These are phyloP conservation scores for Russula brevipes DNA, from an alignment of 768 basidiomycete species.

Conservation along the genomic window DNA sequence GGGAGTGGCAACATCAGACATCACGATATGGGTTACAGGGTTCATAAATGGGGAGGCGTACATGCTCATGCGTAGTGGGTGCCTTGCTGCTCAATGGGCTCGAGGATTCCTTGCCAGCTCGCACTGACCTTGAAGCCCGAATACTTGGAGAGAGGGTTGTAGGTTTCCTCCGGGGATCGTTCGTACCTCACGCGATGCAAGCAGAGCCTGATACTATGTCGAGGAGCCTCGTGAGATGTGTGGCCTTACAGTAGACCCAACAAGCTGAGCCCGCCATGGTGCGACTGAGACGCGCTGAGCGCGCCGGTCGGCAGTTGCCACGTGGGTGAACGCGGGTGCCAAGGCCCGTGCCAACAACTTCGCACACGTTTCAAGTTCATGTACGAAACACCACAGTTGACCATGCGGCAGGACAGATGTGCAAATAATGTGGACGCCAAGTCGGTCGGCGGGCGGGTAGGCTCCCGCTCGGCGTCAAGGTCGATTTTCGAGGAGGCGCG, in stretches of 20 bases:
- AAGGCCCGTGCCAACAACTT: too few relatives aligned
- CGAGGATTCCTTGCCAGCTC: conserved; percentile 92
- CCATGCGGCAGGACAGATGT: conserved; percentile 67
- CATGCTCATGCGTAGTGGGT: conserved; percentile 80
- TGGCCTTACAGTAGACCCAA: too few relatives aligned
- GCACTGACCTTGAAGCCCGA: conserved; percentile 82
- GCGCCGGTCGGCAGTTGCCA: too few relatives aligned
- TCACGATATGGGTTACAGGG: too few relatives aligned
- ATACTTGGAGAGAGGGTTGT: conserved; percentile 85
- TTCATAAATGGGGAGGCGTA: conserved; percentile 39
- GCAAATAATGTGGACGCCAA: conserved; percentile 66
- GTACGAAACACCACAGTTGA: conserved; percentile 63
- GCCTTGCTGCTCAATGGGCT: conserved; percentile 92
- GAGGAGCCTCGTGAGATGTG: conserved; percentile 43
- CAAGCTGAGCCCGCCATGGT: too few relatives aligned
- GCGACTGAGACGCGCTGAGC: too few relatives aligned
- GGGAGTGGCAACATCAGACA: not conserved
- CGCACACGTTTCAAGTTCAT: too few relatives aligned
- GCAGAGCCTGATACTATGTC: conserved; percentile 44
- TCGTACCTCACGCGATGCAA: too few relatives aligned
- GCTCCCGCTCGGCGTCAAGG: conserved; percentile 80
- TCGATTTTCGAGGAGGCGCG: conserved; percentile 54
- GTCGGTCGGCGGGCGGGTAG: conserved; percentile 80
- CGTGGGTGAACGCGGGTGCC: too few relatives aligned
- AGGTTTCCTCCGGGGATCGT: conserved; percentile 34